Evolutionary conservation across 148 eudicot species (phyloP).

Genomic region (Spergularia bocconei): DNA sequence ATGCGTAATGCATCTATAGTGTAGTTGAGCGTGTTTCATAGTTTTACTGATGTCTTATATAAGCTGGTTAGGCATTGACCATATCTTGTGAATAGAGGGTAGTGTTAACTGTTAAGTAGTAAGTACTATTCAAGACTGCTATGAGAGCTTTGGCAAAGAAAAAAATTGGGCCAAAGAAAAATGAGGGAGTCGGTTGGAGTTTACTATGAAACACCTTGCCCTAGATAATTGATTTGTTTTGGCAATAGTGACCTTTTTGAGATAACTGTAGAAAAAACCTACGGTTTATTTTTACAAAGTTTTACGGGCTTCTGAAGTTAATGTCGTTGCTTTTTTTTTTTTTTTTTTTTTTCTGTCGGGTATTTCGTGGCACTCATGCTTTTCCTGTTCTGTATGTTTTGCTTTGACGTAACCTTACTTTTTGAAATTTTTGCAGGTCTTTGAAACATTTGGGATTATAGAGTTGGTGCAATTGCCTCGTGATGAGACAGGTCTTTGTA

Average conservation of each 20-base stretch:
- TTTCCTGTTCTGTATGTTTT: not conserved
- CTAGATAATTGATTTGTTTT: not conserved
- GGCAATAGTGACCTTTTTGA: too few species aligned
- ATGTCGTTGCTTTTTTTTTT: not conserved
- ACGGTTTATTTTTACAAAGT: not conserved
- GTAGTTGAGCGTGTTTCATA: not conserved
- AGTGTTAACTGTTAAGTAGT: not conserved
- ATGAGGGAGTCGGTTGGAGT: not conserved
- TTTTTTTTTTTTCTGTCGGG: not conserved
- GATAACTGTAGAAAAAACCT: too few species aligned
- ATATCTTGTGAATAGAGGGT: not conserved
- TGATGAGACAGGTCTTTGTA: constrained; percentile 71
- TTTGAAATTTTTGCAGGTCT: constrained; percentile 47
- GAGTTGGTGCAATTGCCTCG: constrained; percentile 91
- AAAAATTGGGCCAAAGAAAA: not conserved
- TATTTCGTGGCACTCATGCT: not conserved
- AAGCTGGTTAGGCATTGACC: not conserved
- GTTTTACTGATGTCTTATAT: not conserved
- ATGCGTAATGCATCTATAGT: not conserved
- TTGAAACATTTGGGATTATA: constrained; percentile 84
- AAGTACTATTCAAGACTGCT: not conserved
- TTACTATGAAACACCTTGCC: not conserved
- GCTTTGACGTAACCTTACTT: not conserved
- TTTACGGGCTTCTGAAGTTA: not conserved
- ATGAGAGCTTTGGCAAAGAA: not conserved